Conservation (phyloP, 2,329 filamentous ascomycete genomes). For the Graphilbum sp. region DNA sequence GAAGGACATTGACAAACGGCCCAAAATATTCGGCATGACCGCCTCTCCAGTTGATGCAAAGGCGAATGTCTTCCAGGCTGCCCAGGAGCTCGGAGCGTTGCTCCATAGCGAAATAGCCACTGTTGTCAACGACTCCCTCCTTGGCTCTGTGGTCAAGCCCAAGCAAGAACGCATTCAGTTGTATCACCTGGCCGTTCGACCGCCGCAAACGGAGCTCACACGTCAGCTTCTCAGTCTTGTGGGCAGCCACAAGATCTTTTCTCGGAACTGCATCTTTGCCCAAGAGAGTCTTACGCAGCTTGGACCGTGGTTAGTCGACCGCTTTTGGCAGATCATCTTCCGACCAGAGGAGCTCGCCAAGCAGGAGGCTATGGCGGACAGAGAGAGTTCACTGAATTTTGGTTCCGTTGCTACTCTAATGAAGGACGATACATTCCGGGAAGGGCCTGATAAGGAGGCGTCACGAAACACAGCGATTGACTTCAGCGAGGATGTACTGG, state of each 20-base stretch:
- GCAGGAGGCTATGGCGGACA: slow-evolving; percentile 35
- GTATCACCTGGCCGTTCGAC: slow-evolving; percentile 27
- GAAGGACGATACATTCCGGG: too few relatives aligned
- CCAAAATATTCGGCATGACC: slow-evolving; percentile 89
- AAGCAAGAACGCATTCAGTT: slow-evolving; percentile 41
- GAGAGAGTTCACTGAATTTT: slow-evolving; percentile 7
- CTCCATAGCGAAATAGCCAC: slow-evolving; percentile 77
- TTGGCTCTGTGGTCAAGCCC: slow-evolving; percentile 41
- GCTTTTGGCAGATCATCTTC: slow-evolving; percentile 59
- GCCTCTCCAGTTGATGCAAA: slow-evolving; percentile 85
- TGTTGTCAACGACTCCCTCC: slow-evolving; percentile 33
- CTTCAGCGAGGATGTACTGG: slow-evolving; percentile 19
- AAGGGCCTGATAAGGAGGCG: background rate
- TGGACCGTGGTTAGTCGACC: slow-evolving; percentile 73
- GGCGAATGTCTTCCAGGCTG: slow-evolving; percentile 53
- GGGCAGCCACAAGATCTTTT: slow-evolving; percentile 28
- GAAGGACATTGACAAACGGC: slow-evolving; percentile 29
- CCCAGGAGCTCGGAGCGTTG: slow-evolving; percentile 56
- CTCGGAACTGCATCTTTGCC: slow-evolving; percentile 41
- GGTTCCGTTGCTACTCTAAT: too few relatives aligned
- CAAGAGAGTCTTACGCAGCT: slow-evolving; percentile 46
- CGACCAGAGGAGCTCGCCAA: slow-evolving; percentile 44
- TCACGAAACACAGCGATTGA: background rate
- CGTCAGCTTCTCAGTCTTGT: slow-evolving; percentile 31
- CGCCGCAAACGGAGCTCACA: slow-evolving; percentile 50